Base-by-base conservation (phyloP, 1,284 basidiomycete genomes). In the Somion occarium region DNA sequence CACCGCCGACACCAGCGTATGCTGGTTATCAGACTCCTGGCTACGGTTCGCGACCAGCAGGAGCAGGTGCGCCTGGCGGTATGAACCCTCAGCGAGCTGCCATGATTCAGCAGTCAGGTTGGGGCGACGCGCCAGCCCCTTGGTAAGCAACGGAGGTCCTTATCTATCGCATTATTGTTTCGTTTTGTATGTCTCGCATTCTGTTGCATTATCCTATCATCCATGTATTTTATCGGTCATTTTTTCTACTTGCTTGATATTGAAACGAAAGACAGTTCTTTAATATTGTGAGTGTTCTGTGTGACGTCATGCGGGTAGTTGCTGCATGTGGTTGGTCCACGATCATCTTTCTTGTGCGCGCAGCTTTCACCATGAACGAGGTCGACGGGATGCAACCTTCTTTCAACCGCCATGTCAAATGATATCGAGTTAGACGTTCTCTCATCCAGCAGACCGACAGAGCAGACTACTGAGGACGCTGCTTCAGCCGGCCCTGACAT, bases 61-160 rank as follows among this genome's bases (percentile, higher is more conserved):
- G 61, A 38, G 66, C 68, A 47, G 73, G 73, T 30, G 71, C 72
- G 9, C 72, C 73, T 38, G 71, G 75, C 3, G 79, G 80, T 24
- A 79, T 85, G 72, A 83, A 87, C 58, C 81, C 83, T 44, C 72
- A 74, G 45, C 78, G 84, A 38, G 78, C 82, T 30, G 78, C 80
- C 5, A 74, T 83, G 74, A 74, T 85, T 51, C 80, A 82, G 60
- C 69, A 71, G 44, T 59, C 61, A 2, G 62, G 59, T 11, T 61
- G 67, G 42, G 30, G 30, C 15, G 30, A 34, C 15, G 7, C 7
- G 15, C 30, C 30, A 34, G 30, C 7, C 30, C 7, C 7, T 34
- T n/a, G 30, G 30, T 7, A 7, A 15, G 30, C 15, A 34, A 34
- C 15, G 30, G 30, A 15, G 15, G 7, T 34, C 30, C 15, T 34